phyloP scores from a whole-genome alignment of 2,329 filamentous ascomycete species.

The Calonectria ilicicola region DNA sequence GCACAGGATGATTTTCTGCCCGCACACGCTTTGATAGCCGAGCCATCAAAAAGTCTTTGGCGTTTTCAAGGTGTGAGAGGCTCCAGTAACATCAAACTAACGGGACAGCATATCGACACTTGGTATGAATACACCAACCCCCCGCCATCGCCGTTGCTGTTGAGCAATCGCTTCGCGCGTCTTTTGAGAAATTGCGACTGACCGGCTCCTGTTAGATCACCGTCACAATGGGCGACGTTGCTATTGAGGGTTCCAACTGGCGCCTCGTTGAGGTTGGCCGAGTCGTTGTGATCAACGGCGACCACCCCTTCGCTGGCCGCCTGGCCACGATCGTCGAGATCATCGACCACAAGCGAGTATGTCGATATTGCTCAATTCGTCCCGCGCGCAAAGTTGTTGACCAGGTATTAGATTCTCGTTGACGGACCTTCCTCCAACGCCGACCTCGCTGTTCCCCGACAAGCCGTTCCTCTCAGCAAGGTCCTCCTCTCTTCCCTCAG shows the following conservation, averaged over 20 bases:
- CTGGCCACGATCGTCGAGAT: conserved; percentile 98
- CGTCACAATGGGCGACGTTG: conserved; percentile 85
- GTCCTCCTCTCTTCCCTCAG: conserved; percentile 91
- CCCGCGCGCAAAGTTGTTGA: conserved; percentile 39
- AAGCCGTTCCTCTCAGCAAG: conserved; percentile 84
- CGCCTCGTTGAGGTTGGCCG: conserved; percentile 99
- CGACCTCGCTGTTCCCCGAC: conserved; percentile 85
- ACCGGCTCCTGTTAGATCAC: conserved; percentile 60
- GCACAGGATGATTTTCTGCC: conserved; percentile 55
- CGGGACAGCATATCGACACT: conserved; percentile 54
- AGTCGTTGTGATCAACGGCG: conserved; percentile 88
- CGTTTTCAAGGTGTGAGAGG: conserved; percentile 51
- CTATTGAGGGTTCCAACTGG: conserved; percentile 87
- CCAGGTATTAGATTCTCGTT: conserved; percentile 80
- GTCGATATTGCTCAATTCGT: conserved; percentile 56
- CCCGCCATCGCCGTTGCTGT: conserved; percentile 40
- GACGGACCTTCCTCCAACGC: conserved; percentile 91
- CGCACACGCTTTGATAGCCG: conserved; percentile 52
- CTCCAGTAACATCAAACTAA: conserved; percentile 53
- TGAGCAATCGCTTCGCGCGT: conserved; percentile 40
- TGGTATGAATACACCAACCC: conserved; percentile 51
- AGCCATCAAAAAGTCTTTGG: conserved; percentile 57
- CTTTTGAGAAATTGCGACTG: conserved; percentile 46
- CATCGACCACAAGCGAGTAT: conserved; percentile 99
- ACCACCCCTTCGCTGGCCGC: conserved; percentile 84